A percentile compares a stretch with the other conserved stretches of the same genome.
These are phyloP conservation scores for Phialophora expanda DNA, from an alignment of 2,329 filamentous ascomycete genomes.

Conservation along the genomic window DNA sequence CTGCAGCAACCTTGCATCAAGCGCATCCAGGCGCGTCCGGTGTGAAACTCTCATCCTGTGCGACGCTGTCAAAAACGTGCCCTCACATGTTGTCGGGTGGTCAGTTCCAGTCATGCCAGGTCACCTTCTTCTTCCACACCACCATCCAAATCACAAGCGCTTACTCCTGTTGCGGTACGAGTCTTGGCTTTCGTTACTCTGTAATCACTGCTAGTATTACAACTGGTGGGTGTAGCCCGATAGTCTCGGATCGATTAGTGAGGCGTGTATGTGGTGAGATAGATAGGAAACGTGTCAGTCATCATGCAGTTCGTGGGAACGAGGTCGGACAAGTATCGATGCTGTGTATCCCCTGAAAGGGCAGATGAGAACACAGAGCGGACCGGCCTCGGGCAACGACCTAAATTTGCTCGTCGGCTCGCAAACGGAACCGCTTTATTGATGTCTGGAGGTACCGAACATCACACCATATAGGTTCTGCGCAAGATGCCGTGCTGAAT, in stretches of 20 bases:
- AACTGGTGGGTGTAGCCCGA: slow-evolving; percentile 14
- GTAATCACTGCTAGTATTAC: neutral
- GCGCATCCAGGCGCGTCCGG: slow-evolving; percentile 17
- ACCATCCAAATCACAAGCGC: slow-evolving; percentile 20
- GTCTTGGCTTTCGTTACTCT: slow-evolving; percentile 5
- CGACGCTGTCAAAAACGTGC: neutral
- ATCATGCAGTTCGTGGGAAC: neutral
- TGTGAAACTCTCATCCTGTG: neutral
- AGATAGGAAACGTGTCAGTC: neutral
- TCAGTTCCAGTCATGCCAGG: neutral
- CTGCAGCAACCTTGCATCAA: slow-evolving; percentile 20
- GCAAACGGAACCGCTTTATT: neutral
- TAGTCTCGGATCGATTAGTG: slow-evolving; percentile 12
- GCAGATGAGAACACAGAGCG: neutral
- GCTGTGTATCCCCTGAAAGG: neutral
- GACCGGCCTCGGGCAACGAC: neutral
- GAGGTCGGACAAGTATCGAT: neutral
- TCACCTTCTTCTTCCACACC: slow-evolving; percentile 12
- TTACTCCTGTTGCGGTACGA: slow-evolving; percentile 17
- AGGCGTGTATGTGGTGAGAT: neutral
- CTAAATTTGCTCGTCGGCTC: neutral
- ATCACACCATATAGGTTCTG: slow-evolving; percentile 7
- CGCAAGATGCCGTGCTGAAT: neutral
- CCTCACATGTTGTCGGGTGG: neutral
- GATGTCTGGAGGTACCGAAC: neutral